Evolutionary conservation across 75 land plant genomes (phyloP), one percentile per base, ranked within the genome.

Genomic region (Pseudotsuga menziesii): DNA sequence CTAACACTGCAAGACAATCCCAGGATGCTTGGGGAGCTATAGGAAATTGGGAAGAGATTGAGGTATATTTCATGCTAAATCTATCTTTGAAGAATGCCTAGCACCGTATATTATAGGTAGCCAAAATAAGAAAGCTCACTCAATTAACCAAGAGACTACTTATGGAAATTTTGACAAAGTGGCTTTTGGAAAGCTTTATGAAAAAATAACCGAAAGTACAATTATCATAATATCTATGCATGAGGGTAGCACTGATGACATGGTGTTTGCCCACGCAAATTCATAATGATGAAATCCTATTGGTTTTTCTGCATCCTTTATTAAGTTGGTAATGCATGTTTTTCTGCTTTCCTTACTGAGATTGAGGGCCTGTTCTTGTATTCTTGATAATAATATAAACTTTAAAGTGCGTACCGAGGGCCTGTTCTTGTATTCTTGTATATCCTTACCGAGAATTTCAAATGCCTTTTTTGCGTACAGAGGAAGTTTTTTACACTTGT

Each of bases 1-100:
- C 90, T 2, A 93, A 91, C 62, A 86, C 91, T 27, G 92, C 88
- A 20, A 89, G 78, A 78, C 84, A 80, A 73, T 85, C 91, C 15
- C 91, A 87, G 66, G 79, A 76, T 77, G 78, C 81, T 22, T 83
- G 86, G 88, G 80, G 80, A 73, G 67, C 69, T 75, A 75, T 81
- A 61, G 84, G 87, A 58, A 80, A 93, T 74, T 95, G 95, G 98
- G 82, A 63, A 77, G 89, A 93, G 76, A 84, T 95, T 79, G 93
- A 95, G 98, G 98, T 72, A 73, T 26, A 11, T 17, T 36, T 20
- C 44, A 36, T 85, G 75, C 17, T 4, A n/a, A 76, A 39, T 66
- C 36, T 41, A 66, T 58, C 52, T 76, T 41, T 22, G 17, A 60
- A 75, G 27, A 16, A 8, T 75, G 19, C 36, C n/a, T 22, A 60